These are phyloP conservation scores for Knoxia roxburghii DNA, from an alignment of 257 asterid species.

Conservation along the genomic window DNA sequence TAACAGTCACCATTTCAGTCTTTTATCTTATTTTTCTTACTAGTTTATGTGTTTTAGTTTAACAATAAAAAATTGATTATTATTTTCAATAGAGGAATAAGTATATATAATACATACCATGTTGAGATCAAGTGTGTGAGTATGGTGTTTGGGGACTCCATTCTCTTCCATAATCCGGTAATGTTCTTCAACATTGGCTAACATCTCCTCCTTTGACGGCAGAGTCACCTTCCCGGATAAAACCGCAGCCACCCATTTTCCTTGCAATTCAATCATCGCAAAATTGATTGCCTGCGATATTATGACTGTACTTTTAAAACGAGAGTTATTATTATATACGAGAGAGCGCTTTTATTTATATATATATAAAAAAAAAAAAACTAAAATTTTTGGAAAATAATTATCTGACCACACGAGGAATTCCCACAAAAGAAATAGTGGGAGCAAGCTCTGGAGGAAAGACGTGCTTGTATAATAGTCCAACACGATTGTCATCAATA, in stretches of 20 bases:
- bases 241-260: constrained; percentile 54
- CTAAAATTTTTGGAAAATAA: too few relatives aligned
- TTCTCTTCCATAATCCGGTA: constrained; percentile 37
- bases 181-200: constrained; percentile 32
- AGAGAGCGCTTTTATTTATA: too few relatives aligned
- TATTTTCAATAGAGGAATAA: too few relatives aligned
- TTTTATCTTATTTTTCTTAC: too few relatives aligned
- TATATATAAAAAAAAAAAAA: too few relatives aligned
- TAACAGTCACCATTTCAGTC: too few relatives aligned
- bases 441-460: constrained; percentile 67
- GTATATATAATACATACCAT: too few relatives aligned
- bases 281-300: constrained; percentile 14
- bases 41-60: too few relatives aligned
- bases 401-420: constrained; percentile 28
- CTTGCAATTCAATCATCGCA: constrained; percentile 45
- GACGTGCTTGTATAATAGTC: constrained; percentile 54
- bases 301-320: too few relatives aligned
- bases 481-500: constrained; percentile 49
- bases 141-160: constrained; percentile 24
- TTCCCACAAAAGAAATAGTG: constrained; percentile 48
- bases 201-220: constrained; percentile 47
- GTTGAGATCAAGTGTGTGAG: constrained; percentile 19
- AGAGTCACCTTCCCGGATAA: constrained; percentile 40
- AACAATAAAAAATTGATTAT: too few relatives aligned
- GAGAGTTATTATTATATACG: too few relatives aligned